phyloP scores from a whole-genome alignment of 2,329 filamentous ascomycete species.

The Pseudopyricularia cyperi region DNA sequence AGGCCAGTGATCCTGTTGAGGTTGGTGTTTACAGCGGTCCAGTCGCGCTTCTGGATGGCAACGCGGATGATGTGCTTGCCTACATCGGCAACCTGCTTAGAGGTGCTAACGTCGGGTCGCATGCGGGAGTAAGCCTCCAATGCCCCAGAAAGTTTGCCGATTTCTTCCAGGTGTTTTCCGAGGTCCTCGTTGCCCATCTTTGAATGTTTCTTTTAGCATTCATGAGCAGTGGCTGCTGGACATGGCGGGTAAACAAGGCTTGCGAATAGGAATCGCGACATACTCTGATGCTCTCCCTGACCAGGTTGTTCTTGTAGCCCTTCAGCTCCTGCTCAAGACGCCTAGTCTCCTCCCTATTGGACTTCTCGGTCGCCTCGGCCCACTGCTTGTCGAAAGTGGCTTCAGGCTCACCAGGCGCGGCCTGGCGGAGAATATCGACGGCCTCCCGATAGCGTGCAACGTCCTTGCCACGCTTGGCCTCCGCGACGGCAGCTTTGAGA shows the following conservation, averaged over 20 bases:
- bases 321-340: slow-evolving; percentile 78
- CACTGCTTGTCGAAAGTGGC: slow-evolving; percentile 58
- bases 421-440: slow-evolving; percentile 48
- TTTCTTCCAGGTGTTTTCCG: slow-evolving; percentile 68
- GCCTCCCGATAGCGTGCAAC: slow-evolving; percentile 57
- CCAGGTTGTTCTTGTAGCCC: slow-evolving; percentile 90
- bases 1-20: slow-evolving; percentile 49
- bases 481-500: slow-evolving; percentile 60
- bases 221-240: background rate
- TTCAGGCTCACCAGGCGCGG: slow-evolving; percentile 55
- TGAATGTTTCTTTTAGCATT: background rate
- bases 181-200: slow-evolving; percentile 94
- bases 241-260: background rate
- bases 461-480: slow-evolving; percentile 68
- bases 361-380: slow-evolving; percentile 54
- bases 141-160: slow-evolving; percentile 60
- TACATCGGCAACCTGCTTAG: slow-evolving; percentile 74
- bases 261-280: slow-evolving; percentile 10
- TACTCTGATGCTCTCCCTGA: slow-evolving; percentile 93
- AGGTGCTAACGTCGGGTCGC: slow-evolving; percentile 78
- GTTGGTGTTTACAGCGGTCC: slow-evolving; percentile 51
- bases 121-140: slow-evolving; percentile 72
- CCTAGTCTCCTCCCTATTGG: slow-evolving; percentile 56
- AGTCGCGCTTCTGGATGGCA: slow-evolving; percentile 64
- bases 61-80: slow-evolving; percentile 66